A percentile compares a stretch with the other conserved stretches of the same genome.
Evolutionary conservation across 805 yeast genomes (phyloP).

Genomic region (Nakazawaea populi): DNA sequence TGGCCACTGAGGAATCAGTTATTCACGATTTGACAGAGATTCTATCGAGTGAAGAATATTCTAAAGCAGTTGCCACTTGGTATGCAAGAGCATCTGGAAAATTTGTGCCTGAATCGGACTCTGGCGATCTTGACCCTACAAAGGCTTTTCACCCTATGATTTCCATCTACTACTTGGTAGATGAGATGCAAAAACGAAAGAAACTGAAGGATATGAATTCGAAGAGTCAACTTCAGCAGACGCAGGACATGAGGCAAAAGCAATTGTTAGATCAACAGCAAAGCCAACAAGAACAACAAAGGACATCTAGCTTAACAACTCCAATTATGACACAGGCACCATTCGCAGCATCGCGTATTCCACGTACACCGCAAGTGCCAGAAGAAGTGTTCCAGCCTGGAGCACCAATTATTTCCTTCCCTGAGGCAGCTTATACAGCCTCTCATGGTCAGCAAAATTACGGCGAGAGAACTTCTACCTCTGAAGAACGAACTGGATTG

Average conservation of each 20-base stretch:
- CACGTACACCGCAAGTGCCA: slow-evolving; percentile 15
- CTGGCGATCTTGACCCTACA: slow-evolving; percentile 64
- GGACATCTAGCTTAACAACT: slow-evolving; percentile 10
- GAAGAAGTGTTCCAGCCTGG: slow-evolving; percentile 18
- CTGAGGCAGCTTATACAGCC: slow-evolving; percentile 38
- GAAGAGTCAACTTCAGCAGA: slow-evolving; percentile 19
- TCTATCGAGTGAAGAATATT: slow-evolving; percentile 62
- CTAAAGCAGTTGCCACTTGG: slow-evolving; percentile 59
- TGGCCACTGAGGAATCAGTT: slow-evolving; percentile 63
- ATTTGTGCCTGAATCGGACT: slow-evolving; percentile 8
- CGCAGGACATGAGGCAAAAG: slow-evolving; percentile 10
- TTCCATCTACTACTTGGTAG: slow-evolving; percentile 80
- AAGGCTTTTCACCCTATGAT: slow-evolving; percentile 82
- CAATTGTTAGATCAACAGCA: slow-evolving; percentile 6
- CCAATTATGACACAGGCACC: slow-evolving; percentile 11
- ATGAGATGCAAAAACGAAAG: slow-evolving; percentile 75
- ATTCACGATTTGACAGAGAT: slow-evolving; percentile 49
- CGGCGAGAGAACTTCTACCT: not conserved
- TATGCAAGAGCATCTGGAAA: slow-evolving; percentile 18
- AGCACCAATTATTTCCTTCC: slow-evolving; percentile 26
- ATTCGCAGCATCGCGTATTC: slow-evolving; percentile 11
- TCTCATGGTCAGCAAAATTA: slow-evolving; percentile 10
- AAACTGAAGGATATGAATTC: slow-evolving; percentile 48
- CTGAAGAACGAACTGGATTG: not conserved
- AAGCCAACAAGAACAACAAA: slow-evolving; percentile 6